Evolutionary conservation across 805 yeast species (phyloP), one percentile per base, ranked within the genome.

Genomic region (Barnettozyma siamensis): DNA sequence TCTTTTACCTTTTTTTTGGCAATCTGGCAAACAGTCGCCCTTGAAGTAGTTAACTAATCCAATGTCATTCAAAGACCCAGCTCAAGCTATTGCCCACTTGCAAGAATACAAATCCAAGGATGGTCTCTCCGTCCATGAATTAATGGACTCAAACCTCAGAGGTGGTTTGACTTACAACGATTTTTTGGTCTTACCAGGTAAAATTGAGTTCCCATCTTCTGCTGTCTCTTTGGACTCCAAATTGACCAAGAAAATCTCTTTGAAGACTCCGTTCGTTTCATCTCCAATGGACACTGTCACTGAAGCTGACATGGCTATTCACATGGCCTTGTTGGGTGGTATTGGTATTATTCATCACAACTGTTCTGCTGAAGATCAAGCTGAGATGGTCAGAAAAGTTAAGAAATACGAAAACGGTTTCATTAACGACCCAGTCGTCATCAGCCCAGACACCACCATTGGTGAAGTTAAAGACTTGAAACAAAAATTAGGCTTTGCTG

Each of bases 251-350:
- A 84, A 83, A 60, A 93, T 93, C 73, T 67, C 93, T 42, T 74
- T 93, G 67, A 88, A 84, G 73, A 73, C 96, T 35, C 99, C 99
- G 44, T 88, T 93, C 54, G 91, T 93, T 46, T 91, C 98, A 17
- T 88, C 98, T 58, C 99, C 99, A 55, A 93, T 93, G 99, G 99
- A 93, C 70, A 93, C 99, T 37, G 99, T 93, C 53, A 93, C 99
- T 44, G 99, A 93, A 75, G 70, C 88, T 48, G 86, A 82, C 46
- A 93, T 93, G 99, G 99, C 99, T 51, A 91, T 93, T 57, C 81
- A 88, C 70, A 89, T 93, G 97, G 97, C 99, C 54, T 78, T 93
- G 53, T 77, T 89, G 57, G 99, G 99, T 66, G 99, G 99, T 69
- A 88, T 93, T 65, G 99, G 99, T 79, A 86, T 93, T 62, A 81